Evolutionary conservation across 2,329 filamentous ascomycete species (phyloP).

Genomic region (Pyricularia grisea): DNA sequence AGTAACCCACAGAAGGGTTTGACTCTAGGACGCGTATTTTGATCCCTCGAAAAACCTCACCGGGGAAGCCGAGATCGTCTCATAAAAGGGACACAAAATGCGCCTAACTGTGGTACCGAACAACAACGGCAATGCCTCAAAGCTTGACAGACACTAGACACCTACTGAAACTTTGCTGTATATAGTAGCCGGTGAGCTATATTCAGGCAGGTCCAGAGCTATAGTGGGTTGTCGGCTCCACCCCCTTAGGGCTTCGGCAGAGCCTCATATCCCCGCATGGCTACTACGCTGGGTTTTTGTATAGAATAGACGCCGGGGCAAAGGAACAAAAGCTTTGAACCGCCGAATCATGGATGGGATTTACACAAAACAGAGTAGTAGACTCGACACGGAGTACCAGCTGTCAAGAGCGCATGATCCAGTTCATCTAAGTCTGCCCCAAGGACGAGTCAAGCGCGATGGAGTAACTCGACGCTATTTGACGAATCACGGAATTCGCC

Average conservation of each 20-base stretch:
- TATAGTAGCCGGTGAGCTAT: too few relatives aligned
- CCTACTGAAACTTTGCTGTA: neutral
- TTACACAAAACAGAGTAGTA: neutral
- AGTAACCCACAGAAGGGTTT: too few relatives aligned
- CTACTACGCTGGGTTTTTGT: neutral
- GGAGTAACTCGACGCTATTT: neutral
- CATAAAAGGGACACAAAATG: neutral
- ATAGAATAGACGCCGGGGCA: neutral
- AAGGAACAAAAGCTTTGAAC: neutral
- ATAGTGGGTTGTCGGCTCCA: too few relatives aligned
- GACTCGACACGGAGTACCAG: neutral
- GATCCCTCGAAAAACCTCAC: too few relatives aligned
- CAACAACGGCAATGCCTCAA: neutral
- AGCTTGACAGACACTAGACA: too few relatives aligned
- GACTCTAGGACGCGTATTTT: too few relatives aligned
- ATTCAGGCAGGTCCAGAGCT: too few relatives aligned
- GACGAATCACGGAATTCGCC: neutral
- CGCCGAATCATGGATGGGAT: neutral
- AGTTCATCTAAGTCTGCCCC: too few relatives aligned
- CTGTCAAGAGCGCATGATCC: neutral
- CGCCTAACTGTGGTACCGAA: neutral
- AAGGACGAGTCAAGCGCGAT: neutral
- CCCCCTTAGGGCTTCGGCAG: neutral
- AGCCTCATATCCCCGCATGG: too few relatives aligned
- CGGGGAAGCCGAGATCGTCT: neutral